These are phyloP conservation scores for Microthyrium microscopicum DNA, from an alignment of 2,329 filamentous ascomycete species.

Conservation along the genomic window DNA sequence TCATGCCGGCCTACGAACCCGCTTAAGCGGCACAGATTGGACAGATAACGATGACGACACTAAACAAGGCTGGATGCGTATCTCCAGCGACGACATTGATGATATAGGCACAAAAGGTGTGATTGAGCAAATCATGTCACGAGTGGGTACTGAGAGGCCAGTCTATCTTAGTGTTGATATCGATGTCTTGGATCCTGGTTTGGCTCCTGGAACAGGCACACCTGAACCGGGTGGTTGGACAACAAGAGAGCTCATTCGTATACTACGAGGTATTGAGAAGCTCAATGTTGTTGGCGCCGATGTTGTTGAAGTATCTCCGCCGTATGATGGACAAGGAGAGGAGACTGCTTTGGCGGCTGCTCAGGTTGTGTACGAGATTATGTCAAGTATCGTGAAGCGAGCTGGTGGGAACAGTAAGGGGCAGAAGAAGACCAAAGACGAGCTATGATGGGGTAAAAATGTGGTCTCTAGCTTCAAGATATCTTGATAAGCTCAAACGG, in stretches of 20 bases:
- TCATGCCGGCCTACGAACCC: conserved; percentile 68
- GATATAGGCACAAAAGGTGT: conserved; percentile 59
- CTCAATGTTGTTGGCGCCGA: conserved; percentile 81
- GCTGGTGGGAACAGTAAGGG: too few species aligned
- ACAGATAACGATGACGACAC: conserved; percentile 58
- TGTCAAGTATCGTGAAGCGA: conserved; percentile 57
- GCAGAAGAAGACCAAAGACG: too few species aligned
- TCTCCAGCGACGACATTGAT: conserved; percentile 76
- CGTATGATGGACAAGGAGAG: conserved; percentile 67
- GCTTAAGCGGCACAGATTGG: conserved; percentile 46
- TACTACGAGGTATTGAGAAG: conserved; percentile 64
- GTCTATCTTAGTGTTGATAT: conserved; percentile 74
- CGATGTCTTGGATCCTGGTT: conserved; percentile 60
- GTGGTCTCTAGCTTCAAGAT: too few species aligned
- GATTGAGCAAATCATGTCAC: conserved; percentile 50
- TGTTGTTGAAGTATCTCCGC: conserved; percentile 75
- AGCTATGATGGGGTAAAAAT: too few species aligned
- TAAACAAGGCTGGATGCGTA: conserved; percentile 61
- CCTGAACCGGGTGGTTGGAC: conserved; percentile 88
- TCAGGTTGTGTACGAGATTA: conserved; percentile 72
- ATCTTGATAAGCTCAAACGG: too few species aligned
- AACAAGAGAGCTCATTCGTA: conserved; percentile 69
- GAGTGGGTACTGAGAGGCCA: conserved; percentile 56
- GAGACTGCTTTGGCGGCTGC: conserved; percentile 69
- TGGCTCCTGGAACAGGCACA: conserved; percentile 66